phyloP scores from a whole-genome alignment of 2,329 filamentous ascomycete species.

The Gnomoniopsis smithogilvyi region DNA sequence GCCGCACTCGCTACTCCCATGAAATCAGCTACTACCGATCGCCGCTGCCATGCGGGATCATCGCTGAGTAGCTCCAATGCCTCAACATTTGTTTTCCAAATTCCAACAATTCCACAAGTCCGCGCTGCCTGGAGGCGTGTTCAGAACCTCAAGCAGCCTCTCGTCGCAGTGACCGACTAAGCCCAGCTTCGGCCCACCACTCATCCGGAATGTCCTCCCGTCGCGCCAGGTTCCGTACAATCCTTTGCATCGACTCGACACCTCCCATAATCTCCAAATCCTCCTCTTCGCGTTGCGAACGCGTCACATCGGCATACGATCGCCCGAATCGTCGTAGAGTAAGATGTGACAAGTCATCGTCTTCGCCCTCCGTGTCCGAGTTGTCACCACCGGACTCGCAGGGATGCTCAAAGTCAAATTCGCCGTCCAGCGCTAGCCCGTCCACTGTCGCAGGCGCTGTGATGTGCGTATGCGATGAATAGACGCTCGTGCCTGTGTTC shows the following conservation, averaged over 20 bases:
- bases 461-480: constrained; percentile 45
- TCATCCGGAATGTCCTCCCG: constrained; percentile 77
- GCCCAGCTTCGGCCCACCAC: constrained; percentile 73
- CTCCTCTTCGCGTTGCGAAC: constrained; percentile 23
- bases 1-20: background rate
- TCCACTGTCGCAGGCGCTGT: constrained; percentile 36
- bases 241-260: constrained; percentile 55
- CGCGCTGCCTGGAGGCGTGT: too few relatives aligned
- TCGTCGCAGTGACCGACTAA: constrained; percentile 55
- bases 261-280: constrained; percentile 41
- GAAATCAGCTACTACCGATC: too few relatives aligned
- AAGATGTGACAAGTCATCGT: constrained; percentile 32
- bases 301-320: constrained; percentile 45
- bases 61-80: too few relatives aligned
- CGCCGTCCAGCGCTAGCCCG: constrained; percentile 21
- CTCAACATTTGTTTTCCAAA: too few relatives aligned
- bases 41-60: too few relatives aligned
- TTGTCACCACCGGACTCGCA: constrained; percentile 54
- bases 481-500: constrained; percentile 30
- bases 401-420: constrained; percentile 34
- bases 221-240: constrained; percentile 66
- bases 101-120: too few relatives aligned
- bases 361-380: constrained; percentile 52
- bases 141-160: constrained; percentile 34
- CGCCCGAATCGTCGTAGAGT: constrained; percentile 23